phyloP scores from a whole-genome alignment of 108 stramenopile genomes.

The Schizochytrium sp. region DNA sequence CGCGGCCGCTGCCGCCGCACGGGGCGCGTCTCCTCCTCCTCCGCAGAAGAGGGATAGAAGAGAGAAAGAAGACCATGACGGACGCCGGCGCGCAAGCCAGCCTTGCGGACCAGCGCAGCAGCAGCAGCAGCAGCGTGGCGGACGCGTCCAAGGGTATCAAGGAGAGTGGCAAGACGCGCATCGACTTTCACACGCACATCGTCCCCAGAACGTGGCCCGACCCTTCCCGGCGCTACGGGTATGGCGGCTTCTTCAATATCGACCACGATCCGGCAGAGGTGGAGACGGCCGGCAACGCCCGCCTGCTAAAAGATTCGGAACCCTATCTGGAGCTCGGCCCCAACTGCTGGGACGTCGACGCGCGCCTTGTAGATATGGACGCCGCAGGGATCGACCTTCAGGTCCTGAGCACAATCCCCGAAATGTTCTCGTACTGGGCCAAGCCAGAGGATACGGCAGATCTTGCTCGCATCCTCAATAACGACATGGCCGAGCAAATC shows the following conservation, averaged over 20 bases:
- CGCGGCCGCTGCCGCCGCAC: too few relatives aligned
- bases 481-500: constrained; percentile 20
- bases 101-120: too few relatives aligned
- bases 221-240: constrained; percentile 11
- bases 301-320: neutral
- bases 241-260: constrained; percentile 9
- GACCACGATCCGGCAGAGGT: constrained; percentile 20
- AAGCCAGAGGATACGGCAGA: constrained; percentile 17
- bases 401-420: constrained; percentile 24
- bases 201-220: constrained; percentile 16
- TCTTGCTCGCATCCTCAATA: constrained; percentile 5
- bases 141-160: neutral
- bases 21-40: too few relatives aligned
- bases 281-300: neutral
- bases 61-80: too few relatives aligned
- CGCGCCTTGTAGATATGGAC: neutral
- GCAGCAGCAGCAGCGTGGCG: too few relatives aligned
- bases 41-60: too few relatives aligned
- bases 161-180: neutral
- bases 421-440: constrained; percentile 24
- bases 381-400: neutral
- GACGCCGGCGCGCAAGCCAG: too few relatives aligned
- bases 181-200: constrained; percentile 29
- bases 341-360: constrained; percentile 15
- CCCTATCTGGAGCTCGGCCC: neutral